Conservation (phyloP, 2,329 filamentous ascomycete genomes). For the Emmonsiellopsis sp. region DNA sequence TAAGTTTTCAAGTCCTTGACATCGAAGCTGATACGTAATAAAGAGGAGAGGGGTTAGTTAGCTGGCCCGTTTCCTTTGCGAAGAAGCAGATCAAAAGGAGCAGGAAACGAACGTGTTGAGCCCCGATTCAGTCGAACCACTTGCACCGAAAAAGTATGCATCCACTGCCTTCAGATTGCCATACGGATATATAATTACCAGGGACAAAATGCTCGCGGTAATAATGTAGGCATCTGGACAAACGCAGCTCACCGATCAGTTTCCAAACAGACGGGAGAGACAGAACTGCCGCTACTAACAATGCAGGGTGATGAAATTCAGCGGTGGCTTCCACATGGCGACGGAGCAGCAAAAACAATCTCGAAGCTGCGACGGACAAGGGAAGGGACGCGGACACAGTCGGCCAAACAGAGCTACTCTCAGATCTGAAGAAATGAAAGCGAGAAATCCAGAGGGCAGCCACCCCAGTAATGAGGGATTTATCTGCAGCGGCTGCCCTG, state of each 20-base stretch:
- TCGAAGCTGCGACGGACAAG: neutral
- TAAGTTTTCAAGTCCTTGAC: conserved; percentile 41
- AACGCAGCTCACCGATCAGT: neutral
- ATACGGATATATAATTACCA: conserved; percentile 27
- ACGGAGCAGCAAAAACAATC: neutral
- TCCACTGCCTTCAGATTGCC: conserved; percentile 36
- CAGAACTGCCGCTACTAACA: neutral
- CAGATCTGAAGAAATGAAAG: neutral
- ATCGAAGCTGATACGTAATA: conserved; percentile 33
- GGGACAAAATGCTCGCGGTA: conserved; percentile 22
- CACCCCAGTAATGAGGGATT: conserved; percentile 1
- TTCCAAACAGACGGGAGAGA: neutral
- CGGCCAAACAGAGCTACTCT: neutral
- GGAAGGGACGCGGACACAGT: too few species aligned
- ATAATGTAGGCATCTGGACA: conserved; percentile 31
- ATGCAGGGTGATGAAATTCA: conserved; percentile 5
- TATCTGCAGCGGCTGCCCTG: neutral
- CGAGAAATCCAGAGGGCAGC: neutral
- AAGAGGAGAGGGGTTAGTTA: neutral
- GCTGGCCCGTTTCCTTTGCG: neutral
- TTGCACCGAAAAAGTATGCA: conserved; percentile 42
- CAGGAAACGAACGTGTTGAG: conserved; percentile 34
- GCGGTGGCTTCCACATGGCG: conserved; percentile 2
- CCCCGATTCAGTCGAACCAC: conserved; percentile 41
- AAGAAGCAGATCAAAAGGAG: neutral